Percentiles rank a stretch among this genome's conserved stretches.
Evolutionary conservation across 495 filamentous ascomycete species (phyloP).

Genomic region (Xylaria flabelliformis): DNA sequence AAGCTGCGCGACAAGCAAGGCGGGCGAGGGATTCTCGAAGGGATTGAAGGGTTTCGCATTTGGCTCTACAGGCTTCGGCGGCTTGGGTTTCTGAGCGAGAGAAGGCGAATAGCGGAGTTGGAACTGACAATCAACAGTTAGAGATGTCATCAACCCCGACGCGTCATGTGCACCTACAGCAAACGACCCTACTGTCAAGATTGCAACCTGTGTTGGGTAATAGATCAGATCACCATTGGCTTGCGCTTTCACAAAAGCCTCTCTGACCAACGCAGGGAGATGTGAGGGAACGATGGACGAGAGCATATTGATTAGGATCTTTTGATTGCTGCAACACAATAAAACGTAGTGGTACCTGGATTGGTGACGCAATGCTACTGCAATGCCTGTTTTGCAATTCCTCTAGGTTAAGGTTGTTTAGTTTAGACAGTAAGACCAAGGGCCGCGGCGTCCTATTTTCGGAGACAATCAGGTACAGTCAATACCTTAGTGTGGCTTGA

Average conservation of each 20-base stretch:
- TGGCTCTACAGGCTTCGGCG: slow-evolving; percentile 48
- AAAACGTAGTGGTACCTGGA: not conserved
- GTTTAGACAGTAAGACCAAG: not conserved
- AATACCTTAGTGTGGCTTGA: not conserved
- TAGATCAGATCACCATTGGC: slow-evolving; percentile 62
- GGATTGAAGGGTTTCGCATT: slow-evolving; percentile 63
- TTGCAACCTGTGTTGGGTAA: slow-evolving; percentile 63
- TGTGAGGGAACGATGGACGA: slow-evolving; percentile 36
- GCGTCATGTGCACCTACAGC: slow-evolving; percentile 49
- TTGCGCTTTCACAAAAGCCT: slow-evolving; percentile 60
- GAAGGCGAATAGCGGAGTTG: slow-evolving; percentile 82
- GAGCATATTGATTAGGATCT: slow-evolving; percentile 22
- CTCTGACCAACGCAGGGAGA: slow-evolving; percentile 61
- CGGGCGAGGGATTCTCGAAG: slow-evolving; percentile 69
- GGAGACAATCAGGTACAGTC: no score
- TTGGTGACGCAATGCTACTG: not conserved
- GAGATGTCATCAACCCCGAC: slow-evolving; percentile 8
- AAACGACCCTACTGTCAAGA: slow-evolving; percentile 60
- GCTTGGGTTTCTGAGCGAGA: slow-evolving; percentile 72
- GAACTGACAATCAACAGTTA: slow-evolving; percentile 51
- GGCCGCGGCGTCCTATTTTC: not conserved
- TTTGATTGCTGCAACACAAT: not conserved
- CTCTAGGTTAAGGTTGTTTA: not conserved
- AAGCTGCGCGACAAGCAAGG: slow-evolving; percentile 67
- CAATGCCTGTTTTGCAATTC: not conserved